Base-by-base conservation (phyloP, 1,139 yeast species). In the Candida sp. region DNA sequence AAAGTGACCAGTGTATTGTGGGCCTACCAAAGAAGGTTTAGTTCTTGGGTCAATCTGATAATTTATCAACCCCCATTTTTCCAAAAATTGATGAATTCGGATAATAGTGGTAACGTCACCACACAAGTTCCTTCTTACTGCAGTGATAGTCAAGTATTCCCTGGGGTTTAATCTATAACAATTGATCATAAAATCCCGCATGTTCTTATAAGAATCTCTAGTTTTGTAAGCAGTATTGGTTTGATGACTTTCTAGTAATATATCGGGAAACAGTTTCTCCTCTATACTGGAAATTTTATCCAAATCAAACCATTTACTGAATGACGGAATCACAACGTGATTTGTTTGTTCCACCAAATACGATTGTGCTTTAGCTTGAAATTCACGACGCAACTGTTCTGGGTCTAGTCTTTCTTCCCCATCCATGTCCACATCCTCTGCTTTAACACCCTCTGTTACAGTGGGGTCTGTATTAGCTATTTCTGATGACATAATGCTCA, bases 1-100 rank as follows among this genome's bases (percentile, higher is more conserved):
- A 70, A 86, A 90, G 61, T 90, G 97, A 7, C 97, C 97, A 0
- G 97, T 90, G 60, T 81, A 89, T 60, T 88, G 96, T 11, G 97
- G 97, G 0, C 93, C 95, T 45, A 87, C 77, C 39, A 85, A 64
- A 21, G 89, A 76, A 1, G 96, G 87, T 52, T 87, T 85, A 1
- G 97, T 86, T 61, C 90, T 83, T 25, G 95, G 93, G 58, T 84
- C 91, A 39, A 86, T 75, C 57, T 79, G 84, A 64, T 90, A 90
- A 63, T 90, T 90, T 54, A 90, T 87, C 51, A 90, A 70, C 12
- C 98, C 98, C 98, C 98, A 90, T 64, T 84, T 85, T 54, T 87
- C 93, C 57, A 90, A 73, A 57, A 90, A 90, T 43, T 84, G 81
- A 61, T 90, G 97, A 9, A 90, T 79, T 54, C 96, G 77, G 63